phyloP scores from a whole-genome alignment of 345 rosid species.

The Cardamine chenopodiifolia region DNA sequence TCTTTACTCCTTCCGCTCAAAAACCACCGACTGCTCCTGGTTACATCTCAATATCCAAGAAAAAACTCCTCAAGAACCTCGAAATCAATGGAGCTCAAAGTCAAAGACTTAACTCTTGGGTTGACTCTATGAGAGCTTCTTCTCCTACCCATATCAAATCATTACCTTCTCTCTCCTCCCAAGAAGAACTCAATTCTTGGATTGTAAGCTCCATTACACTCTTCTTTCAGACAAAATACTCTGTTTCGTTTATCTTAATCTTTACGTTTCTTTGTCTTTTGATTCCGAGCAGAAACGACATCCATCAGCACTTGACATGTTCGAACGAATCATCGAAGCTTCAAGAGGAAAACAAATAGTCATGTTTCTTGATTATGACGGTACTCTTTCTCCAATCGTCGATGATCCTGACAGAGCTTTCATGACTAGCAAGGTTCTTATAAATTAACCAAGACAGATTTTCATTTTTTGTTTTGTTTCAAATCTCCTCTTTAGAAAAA shows the following conservation, averaged over 20 bases:
- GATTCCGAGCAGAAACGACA: conserved; percentile 53
- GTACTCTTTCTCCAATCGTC: conserved; percentile 96
- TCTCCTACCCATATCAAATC: conserved; percentile 84
- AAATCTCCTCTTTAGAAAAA: neutral
- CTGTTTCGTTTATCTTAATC: neutral
- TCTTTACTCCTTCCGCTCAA: conserved; percentile 52
- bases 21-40: conserved; percentile 78
- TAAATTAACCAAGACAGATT: neutral
- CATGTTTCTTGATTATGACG: conserved; percentile 94
- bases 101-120: conserved; percentile 68
- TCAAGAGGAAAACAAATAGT: conserved; percentile 88
- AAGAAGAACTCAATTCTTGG: conserved; percentile 60
- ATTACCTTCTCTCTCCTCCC: conserved; percentile 49
- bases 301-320: conserved; percentile 89
- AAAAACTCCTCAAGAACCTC: conserved; percentile 55
- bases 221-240: neutral
- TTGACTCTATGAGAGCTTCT: conserved; percentile 92
- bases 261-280: neutral
- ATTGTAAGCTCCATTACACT: conserved; percentile 49
- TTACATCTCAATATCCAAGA: conserved; percentile 52
- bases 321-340: conserved; percentile 61
- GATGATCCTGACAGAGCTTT: conserved; percentile 91
- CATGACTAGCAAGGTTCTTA: conserved; percentile 74
- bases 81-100: conserved; percentile 58
- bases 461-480: neutral